These are phyloP conservation scores for Trichoderma sp. DNA, from an alignment of 2,329 filamentous ascomycete species.

Conservation along the genomic window DNA sequence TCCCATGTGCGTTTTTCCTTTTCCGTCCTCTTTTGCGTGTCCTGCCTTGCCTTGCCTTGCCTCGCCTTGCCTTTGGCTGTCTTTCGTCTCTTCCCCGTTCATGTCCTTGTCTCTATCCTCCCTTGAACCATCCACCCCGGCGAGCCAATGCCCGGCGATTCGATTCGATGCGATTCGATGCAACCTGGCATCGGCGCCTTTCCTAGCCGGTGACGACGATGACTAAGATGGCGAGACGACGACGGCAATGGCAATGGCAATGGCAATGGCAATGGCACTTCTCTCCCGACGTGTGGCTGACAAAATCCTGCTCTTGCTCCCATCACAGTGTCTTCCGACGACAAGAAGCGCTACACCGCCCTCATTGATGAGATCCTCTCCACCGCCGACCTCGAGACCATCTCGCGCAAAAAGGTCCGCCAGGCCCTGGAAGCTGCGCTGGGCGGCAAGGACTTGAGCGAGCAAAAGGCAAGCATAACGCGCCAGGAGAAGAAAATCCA, in stretches of 20 bases:
- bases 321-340: slow-evolving; percentile 50
- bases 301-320: not conserved
- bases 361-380: slow-evolving; percentile 63
- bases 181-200: not conserved
- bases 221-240: not conserved
- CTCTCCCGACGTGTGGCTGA: not conserved
- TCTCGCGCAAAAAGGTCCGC: slow-evolving; percentile 64
- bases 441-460: slow-evolving; percentile 58
- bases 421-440: slow-evolving; percentile 57
- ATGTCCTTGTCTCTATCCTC: not conserved
- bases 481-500: not conserved
- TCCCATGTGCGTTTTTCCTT: slow-evolving; percentile 29
- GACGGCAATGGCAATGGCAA: not conserved
- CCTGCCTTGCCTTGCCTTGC: too few relatives aligned
- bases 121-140: not conserved
- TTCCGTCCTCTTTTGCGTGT: not conserved
- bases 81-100: not conserved
- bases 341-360: slow-evolving; percentile 54
- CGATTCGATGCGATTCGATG: not conserved
- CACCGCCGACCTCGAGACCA: slow-evolving; percentile 61
- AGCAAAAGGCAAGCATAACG: slow-evolving; percentile 54
- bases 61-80: not conserved
- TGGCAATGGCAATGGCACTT: slow-evolving; percentile 1
- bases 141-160: not conserved
- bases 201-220: not conserved